Evolutionary conservation across 2,329 filamentous ascomycete species (phyloP).

Genomic region (Didymella pinodella): DNA sequence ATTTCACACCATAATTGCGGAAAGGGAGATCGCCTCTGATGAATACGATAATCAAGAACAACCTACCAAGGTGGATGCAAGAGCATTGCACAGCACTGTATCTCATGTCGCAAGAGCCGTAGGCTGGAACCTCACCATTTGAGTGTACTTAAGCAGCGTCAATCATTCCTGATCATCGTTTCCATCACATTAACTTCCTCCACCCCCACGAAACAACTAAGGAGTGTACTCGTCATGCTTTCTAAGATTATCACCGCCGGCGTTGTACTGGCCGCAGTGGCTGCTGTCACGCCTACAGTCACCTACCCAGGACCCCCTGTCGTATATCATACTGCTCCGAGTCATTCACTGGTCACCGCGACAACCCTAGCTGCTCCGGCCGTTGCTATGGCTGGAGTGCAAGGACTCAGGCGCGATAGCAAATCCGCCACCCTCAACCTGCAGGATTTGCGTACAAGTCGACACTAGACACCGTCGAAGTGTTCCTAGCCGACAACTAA

Average conservation of each 20-base stretch:
- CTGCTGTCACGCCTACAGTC: neutral
- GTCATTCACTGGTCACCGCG: slow-evolving; percentile 5
- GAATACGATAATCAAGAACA: neutral
- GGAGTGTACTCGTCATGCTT: neutral
- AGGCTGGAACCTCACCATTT: neutral
- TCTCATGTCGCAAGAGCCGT: neutral
- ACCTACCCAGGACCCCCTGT: slow-evolving; percentile 10
- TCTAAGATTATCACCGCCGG: neutral
- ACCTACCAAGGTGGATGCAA: neutral
- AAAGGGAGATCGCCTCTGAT: neutral
- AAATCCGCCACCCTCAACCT: slow-evolving; percentile 9
- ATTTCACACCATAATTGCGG: neutral
- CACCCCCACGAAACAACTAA: neutral
- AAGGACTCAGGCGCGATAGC: neutral
- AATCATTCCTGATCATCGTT: neutral
- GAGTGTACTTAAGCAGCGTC: neutral
- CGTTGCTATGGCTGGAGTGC: neutral
- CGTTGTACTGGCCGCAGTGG: slow-evolving; percentile 2
- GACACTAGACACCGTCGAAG: neutral
- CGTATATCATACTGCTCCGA: slow-evolving; percentile 5
- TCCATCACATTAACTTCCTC: neutral
- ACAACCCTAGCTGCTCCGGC: slow-evolving; percentile 3
- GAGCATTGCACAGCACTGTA: neutral
- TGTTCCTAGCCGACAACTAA: slow-evolving; percentile 2
- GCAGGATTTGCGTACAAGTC: neutral